phyloP scores from a whole-genome alignment of 768 basidiomycete genomes.

The Mrakia hoshinonis region DNA sequence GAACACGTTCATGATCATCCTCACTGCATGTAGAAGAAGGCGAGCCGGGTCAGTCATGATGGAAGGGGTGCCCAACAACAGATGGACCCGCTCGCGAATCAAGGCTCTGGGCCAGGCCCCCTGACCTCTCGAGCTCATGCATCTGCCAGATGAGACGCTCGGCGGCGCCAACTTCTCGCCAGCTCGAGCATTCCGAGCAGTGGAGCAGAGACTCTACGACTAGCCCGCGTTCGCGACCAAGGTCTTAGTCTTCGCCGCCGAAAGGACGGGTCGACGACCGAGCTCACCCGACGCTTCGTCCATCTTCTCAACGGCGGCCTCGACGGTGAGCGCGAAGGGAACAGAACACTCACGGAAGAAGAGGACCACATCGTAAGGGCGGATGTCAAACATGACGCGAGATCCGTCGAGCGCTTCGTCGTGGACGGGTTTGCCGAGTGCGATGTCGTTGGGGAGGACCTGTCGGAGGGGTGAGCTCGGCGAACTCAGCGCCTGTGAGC shows the following conservation, averaged over 20 bases:
- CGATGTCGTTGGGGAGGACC: not conserved
- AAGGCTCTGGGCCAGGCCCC: too few relatives aligned
- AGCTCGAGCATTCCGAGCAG: too few relatives aligned
- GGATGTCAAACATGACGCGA: not conserved
- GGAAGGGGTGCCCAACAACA: too few relatives aligned
- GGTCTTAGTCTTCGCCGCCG: not conserved
- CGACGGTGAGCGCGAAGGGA: not conserved
- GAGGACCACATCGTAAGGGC: slow-evolving; percentile 6
- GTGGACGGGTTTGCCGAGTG: not conserved
- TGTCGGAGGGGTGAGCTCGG: not conserved
- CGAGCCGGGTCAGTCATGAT: not conserved
- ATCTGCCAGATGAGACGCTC: not conserved
- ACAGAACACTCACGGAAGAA: slow-evolving; percentile 5
- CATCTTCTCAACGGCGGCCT: not conserved
- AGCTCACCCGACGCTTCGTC: not conserved
- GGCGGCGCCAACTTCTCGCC: not conserved
- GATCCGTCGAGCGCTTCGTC: not conserved
- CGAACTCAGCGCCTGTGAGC: not conserved
- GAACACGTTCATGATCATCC: slow-evolving; percentile 77
- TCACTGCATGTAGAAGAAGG: slow-evolving; percentile 42
- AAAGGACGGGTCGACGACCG: not conserved
- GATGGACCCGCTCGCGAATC: too few relatives aligned
- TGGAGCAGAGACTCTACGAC: not conserved
- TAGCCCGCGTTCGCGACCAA: too few relatives aligned
- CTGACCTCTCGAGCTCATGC: too few relatives aligned